phyloP scores from a whole-genome alignment of 1,284 basidiomycete species.

The Cutaneotrichosporon cavernicola region DNA sequence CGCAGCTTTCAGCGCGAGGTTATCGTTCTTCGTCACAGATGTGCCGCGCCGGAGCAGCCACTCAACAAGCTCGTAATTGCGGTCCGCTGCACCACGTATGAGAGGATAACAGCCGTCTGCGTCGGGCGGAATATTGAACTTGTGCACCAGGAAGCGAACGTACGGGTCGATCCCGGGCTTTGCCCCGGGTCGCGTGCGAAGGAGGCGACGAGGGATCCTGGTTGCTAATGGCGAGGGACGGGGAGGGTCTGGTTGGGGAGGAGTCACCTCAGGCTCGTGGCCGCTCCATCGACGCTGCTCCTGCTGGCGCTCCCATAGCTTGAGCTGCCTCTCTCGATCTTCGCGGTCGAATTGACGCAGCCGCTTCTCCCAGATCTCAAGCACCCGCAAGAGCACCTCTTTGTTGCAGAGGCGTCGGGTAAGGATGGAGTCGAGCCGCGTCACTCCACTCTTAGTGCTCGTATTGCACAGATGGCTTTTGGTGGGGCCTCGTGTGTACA shows the following conservation, averaged over 20 bases:
- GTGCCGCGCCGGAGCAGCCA: conserved; percentile 72
- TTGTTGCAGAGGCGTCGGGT: neutral
- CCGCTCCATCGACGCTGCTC: neutral
- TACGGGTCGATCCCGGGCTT: conserved; percentile 43
- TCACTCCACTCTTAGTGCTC: neutral
- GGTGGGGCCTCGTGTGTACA: neutral
- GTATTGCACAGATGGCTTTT: neutral
- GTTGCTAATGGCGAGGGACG: neutral
- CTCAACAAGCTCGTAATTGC: conserved; percentile 63
- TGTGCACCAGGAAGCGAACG: conserved; percentile 43
- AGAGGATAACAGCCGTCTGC: conserved; percentile 74
- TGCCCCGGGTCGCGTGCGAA: conserved; percentile 28
- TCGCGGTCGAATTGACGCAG: neutral
- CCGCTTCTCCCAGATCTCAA: neutral
- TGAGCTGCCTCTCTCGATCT: neutral
- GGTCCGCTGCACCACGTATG: conserved; percentile 67
- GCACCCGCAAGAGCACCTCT: neutral
- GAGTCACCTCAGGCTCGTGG: neutral
- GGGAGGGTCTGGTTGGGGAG: neutral
- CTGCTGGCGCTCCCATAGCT: neutral
- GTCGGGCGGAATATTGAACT: conserved; percentile 54
- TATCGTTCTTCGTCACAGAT: conserved; percentile 62
- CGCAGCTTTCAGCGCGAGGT: conserved; percentile 69
- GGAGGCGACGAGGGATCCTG: conserved; percentile 45
- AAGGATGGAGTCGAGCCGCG: neutral